These are phyloP conservation scores for Chloridella minuta DNA, from an alignment of 352 stramenopile species.

Conservation along the genomic window DNA sequence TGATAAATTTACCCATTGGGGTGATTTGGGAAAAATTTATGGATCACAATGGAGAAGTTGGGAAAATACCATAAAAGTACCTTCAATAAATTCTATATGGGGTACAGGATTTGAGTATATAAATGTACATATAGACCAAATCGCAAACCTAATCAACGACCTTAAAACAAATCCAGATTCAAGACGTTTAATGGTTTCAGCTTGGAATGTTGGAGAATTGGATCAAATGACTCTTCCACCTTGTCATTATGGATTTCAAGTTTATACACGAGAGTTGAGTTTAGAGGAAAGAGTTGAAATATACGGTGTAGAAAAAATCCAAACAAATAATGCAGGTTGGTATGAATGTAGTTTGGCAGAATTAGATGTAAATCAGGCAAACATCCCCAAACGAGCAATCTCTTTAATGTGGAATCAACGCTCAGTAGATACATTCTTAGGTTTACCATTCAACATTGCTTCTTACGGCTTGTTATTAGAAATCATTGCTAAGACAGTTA, in stretches of 20 bases:
- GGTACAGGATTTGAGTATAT: too few species aligned
- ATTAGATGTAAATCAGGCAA: too few species aligned
- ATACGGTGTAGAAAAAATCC: too few species aligned
- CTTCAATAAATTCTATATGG: too few species aligned
- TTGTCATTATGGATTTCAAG: constrained; percentile 39
- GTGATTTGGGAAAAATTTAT: constrained; percentile 73
- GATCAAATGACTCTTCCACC: constrained; percentile 83
- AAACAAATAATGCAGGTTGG: too few species aligned
- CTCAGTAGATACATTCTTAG: constrained; percentile 90
- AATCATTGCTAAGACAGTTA: constrained; percentile 65
- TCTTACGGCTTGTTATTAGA: constrained; percentile 83
- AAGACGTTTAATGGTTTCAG: constrained; percentile 80
- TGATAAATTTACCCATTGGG: constrained; percentile 17
- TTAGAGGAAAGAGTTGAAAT: too few species aligned
- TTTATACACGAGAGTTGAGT: too few species aligned
- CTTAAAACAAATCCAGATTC: constrained; percentile 80
- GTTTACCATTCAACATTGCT: constrained; percentile 99
- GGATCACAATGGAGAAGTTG: constrained; percentile 92
- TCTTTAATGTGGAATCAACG: constrained; percentile 74
- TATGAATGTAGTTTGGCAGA: too few species aligned
- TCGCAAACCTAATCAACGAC: constrained; percentile 71
- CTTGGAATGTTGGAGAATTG: constrained; percentile 76
- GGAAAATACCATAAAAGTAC: constrained; percentile 30
- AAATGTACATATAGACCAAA: constrained; percentile 63
- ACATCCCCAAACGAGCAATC: too few species aligned